Base-by-base conservation (phyloP, 306 rosid genomes). In the Clitoria ternatea region DNA sequence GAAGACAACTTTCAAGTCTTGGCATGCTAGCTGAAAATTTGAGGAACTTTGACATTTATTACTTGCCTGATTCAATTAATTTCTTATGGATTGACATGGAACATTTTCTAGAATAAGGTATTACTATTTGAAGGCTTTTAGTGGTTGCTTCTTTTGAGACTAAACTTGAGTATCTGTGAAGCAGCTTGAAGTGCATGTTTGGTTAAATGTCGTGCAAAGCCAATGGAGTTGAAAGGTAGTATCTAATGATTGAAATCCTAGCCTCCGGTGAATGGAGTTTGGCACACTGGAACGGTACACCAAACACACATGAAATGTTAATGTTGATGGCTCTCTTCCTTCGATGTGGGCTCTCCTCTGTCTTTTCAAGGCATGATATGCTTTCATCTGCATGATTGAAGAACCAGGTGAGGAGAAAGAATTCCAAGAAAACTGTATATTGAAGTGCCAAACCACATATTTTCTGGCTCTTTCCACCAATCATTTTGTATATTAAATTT, bases 1-100 rank as follows among this genome's bases (percentile, higher is more conserved):
- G 81, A 35, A 42, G 77, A 53, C 59, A 69, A 40, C 52, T 60
- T 69, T 42, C 47, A 19, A 40, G 47, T 39, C 39, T 60, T 37
- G 52, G 44, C 29, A 30, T 49, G 55, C 5, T 11, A 39, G 36
- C 13, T 48, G 69, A 36, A 59, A 14, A 15, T 2, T 44, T 15
- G 61, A 17, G 61, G 62, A 56, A 30, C 26, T 18, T 42, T 5
- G 6, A 65, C 59, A 65, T 54, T 54, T 54, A 20, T 27, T 27
- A n/a, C 49, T n/a, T 30, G 73, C 39, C 23, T 27, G 26, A 37
- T 26, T 62, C 24, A 17, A 15, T 73, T 72, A 48, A 37, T 73
- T 61, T 73, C 55, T 32, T 67, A 4, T 30, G 47, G n/a, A 8
- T 33, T 53, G 64, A 69, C 8, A 14, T 53, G 64, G 22, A 37